Conservation (phyloP, 2,329 filamentous ascomycete species). For the Herpotrichia juniperi region DNA sequence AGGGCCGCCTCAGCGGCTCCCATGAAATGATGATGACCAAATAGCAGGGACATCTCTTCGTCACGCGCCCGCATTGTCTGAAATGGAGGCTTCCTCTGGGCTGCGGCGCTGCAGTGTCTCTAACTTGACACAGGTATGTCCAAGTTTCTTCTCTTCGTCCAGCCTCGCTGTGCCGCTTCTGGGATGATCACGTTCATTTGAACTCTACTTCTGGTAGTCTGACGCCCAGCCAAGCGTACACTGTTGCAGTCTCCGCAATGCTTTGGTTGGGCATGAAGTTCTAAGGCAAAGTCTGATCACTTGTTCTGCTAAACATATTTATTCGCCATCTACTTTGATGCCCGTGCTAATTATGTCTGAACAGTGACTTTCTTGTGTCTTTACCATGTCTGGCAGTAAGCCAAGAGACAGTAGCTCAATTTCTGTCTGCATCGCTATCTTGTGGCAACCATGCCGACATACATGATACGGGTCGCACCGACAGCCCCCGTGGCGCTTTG, state of each 20-base stretch:
- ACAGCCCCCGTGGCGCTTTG: too few relatives aligned
- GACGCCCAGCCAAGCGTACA: conserved; percentile 45
- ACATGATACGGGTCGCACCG: too few relatives aligned
- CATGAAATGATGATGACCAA: conserved; percentile 74
- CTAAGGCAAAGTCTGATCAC: conserved; percentile 44
- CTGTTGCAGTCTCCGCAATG: conserved; percentile 30
- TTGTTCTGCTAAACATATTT: not conserved
- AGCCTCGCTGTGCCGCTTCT: conserved; percentile 12
- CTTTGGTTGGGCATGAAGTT: conserved; percentile 44
- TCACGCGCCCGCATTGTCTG: conserved; percentile 27
- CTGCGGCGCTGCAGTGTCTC: not conserved
- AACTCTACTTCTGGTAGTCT: conserved; percentile 49
- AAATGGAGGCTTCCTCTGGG: not conserved
- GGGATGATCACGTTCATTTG: conserved; percentile 39
- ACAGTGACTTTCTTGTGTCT: too few relatives aligned
- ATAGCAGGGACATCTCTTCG: conserved; percentile 62
- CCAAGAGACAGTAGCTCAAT: too few relatives aligned
- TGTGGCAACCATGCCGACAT: too few relatives aligned
- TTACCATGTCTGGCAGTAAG: too few relatives aligned
- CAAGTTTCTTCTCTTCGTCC: conserved; percentile 17
- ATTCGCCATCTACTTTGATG: too few relatives aligned
- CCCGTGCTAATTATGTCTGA: not conserved
- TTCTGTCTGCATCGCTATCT: too few relatives aligned
- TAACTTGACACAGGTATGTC: conserved; percentile 18
- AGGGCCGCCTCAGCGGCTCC: conserved; percentile 66